Evolutionary conservation across 202 grass and related monocot genomes (phyloP).

Genomic region (Panicum hallii): DNA sequence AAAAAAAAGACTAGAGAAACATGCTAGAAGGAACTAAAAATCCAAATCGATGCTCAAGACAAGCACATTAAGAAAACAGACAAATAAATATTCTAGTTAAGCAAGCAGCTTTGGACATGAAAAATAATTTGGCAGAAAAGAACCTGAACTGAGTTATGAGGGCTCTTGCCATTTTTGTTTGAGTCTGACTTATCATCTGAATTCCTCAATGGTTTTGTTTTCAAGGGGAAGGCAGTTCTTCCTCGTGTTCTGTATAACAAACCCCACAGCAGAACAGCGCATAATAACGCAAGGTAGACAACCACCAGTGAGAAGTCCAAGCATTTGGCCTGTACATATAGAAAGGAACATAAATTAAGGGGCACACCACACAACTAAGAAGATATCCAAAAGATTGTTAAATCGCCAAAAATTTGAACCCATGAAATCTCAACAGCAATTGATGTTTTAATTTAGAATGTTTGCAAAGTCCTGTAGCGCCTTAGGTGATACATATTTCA

Average conservation of each 20-base stretch:
- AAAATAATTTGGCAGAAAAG: conserved; percentile 37
- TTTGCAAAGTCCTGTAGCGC: not conserved
- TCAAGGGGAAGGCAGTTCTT: conserved; percentile 42
- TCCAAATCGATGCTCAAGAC: not conserved
- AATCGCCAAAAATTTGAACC: conserved; percentile 9
- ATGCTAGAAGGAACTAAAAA: conserved; percentile 31
- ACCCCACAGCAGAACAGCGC: conserved; percentile 65
- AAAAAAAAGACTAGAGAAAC: conserved; percentile 11
- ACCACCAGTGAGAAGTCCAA: conserved; percentile 89
- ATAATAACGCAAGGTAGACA: conserved; percentile 63
- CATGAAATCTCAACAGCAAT: conserved; percentile 13
- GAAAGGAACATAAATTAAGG: conserved; percentile 33
- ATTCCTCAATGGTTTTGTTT: conserved; percentile 47
- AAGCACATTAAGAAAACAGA: not conserved
- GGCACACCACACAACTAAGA: not conserved
- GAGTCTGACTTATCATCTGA: conserved; percentile 53
- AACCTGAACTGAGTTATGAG: conserved; percentile 55
- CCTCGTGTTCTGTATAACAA: conserved; percentile 59
- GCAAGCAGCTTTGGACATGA: not conserved
- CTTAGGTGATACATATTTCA: conserved; percentile 33
- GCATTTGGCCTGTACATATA: conserved; percentile 84
- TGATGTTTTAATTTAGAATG: conserved; percentile 11
- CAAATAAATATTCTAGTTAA: conserved; percentile 43
- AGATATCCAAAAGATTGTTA: conserved; percentile 28
- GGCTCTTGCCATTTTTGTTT: conserved; percentile 46